A percentile compares a stretch with the other conserved stretches of the same genome.
Conservation (phyloP, 805 yeast genomes). For the Wickerhamiella vanderwaltii region DNA sequence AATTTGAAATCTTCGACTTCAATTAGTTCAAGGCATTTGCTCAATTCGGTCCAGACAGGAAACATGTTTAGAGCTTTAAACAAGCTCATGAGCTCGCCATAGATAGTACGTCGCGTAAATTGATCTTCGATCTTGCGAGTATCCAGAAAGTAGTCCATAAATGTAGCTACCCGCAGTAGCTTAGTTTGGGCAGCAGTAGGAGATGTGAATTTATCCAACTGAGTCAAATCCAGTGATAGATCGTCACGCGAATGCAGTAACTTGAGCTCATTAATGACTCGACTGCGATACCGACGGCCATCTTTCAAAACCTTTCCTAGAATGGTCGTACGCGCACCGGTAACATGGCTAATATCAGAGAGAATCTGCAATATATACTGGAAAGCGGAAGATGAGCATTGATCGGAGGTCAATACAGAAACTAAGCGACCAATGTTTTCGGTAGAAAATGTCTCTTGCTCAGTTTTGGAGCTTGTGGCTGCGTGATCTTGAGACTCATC, state of each 20-base stretch:
- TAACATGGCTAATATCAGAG: slow-evolving; percentile 56
- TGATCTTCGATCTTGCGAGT: slow-evolving; percentile 18
- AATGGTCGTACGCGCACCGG: slow-evolving; percentile 22
- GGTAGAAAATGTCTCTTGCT: neutral
- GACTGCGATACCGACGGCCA: slow-evolving; percentile 8
- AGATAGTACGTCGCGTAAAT: slow-evolving; percentile 18
- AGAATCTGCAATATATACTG: slow-evolving; percentile 72
- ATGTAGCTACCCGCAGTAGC: slow-evolving; percentile 72
- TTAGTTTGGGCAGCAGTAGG: slow-evolving; percentile 82
- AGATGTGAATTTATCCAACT: slow-evolving; percentile 57
- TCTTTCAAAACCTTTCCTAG: slow-evolving; percentile 4
- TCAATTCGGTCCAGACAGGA: slow-evolving; percentile 60
- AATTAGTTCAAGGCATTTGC: slow-evolving; percentile 57
- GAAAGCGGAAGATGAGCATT: slow-evolving; percentile 74
- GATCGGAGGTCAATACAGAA: slow-evolving; percentile 60
- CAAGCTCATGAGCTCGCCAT: slow-evolving; percentile 19
- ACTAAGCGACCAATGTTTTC: slow-evolving; percentile 41
- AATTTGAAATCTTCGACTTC: slow-evolving; percentile 44
- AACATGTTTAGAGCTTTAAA: slow-evolving; percentile 58
- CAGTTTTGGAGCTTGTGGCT: neutral
- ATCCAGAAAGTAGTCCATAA: slow-evolving; percentile 70
- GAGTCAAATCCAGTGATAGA: slow-evolving; percentile 40
- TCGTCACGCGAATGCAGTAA: slow-evolving; percentile 19
- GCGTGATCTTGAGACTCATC: neutral
- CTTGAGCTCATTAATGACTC: slow-evolving; percentile 1